A percentile compares a stretch with the other conserved stretches of the same genome.
Evolutionary conservation across 2,329 filamentous ascomycete genomes (phyloP).

Genomic region (Fusarium euwallaceae): DNA sequence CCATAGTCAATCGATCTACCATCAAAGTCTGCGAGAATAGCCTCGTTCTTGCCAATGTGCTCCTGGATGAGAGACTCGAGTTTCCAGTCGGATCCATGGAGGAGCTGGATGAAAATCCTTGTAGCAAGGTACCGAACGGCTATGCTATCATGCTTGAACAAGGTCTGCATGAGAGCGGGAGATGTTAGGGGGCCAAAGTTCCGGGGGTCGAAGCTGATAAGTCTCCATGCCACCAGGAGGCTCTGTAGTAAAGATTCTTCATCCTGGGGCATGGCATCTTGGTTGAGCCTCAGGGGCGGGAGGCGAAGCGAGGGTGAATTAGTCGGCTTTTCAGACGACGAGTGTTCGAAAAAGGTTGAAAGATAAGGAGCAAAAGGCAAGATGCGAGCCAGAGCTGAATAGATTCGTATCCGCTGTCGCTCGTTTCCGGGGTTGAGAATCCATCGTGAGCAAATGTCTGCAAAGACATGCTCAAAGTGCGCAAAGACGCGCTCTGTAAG

Average conservation of each 20-base stretch:
- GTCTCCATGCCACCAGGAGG: slow-evolving; percentile 74
- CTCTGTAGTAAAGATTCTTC: slow-evolving; percentile 45
- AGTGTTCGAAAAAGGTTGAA: slow-evolving; percentile 73
- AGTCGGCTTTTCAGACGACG: slow-evolving; percentile 30
- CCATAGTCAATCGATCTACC: slow-evolving; percentile 81
- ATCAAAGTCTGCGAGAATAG: slow-evolving; percentile 80
- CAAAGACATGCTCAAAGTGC: slow-evolving; percentile 80
- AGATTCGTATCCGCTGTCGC: slow-evolving; percentile 58
- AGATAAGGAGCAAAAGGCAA: slow-evolving; percentile 87
- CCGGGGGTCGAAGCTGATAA: slow-evolving; percentile 81
- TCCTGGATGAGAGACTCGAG: slow-evolving; percentile 77
- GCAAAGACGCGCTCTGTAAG: slow-evolving; percentile 81
- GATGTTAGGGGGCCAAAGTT: slow-evolving; percentile 76
- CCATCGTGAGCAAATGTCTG: slow-evolving; percentile 89
- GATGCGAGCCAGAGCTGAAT: slow-evolving; percentile 83
- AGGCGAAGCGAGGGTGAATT: slow-evolving; percentile 47
- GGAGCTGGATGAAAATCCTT: slow-evolving; percentile 82
- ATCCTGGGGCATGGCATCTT: slow-evolving; percentile 41
- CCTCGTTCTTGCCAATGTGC: slow-evolving; percentile 72
- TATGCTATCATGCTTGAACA: slow-evolving; percentile 72
- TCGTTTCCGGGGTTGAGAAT: slow-evolving; percentile 61
- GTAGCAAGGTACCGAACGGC: slow-evolving; percentile 84
- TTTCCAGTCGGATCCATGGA: slow-evolving; percentile 84
- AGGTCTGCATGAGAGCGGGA: slow-evolving; percentile 74
- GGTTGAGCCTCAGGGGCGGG: slow-evolving; percentile 48